Evolutionary conservation across 331 rosid species (phyloP), one percentile per base, ranked within the genome.

Genomic region (Spiraea crenata): DNA sequence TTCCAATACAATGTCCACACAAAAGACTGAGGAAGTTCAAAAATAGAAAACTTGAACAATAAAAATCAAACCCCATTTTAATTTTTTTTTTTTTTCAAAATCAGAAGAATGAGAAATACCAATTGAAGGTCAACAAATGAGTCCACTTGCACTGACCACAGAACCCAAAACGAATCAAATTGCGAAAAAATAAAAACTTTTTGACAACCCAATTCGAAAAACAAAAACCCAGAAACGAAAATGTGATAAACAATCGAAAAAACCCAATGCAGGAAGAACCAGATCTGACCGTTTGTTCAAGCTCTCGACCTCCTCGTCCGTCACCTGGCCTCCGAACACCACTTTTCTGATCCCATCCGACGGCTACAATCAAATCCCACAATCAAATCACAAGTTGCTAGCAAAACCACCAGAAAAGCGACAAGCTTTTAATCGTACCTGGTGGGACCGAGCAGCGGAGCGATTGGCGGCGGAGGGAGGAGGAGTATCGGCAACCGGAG

Each of bases 261-360:
- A 45, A 65, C 42, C 7, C 57, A 51, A 57, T 4, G 17, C 9
- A 3, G 41, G 61, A 69, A 56, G 55, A 47, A 72, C 59, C 72
- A 89, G 97, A 90, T 91, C 97, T 92, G 87, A 95, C 99, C 96
- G 83, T 86, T 89, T 91, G 90, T 91, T 93, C 76, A 93, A 86
- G 86, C 75, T 83, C 83, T 91, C 88, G 38, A 81, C 84, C 83
- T 93, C 99, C 74, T 93, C 99, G 34, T 93, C 99, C 56, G 96
- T 93, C 59, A 93, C 97, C 86, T 91, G 99, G 38, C 99, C 97
- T 16, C 99, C 97, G 79, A 93, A 93, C 51, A 93, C 99, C 57
- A 89, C 97, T 82, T 91, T 93, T 20, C 90, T 82, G 90, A 93
- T 91, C 89, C 99, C 99, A 91, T 91, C 96, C 62, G 96, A 93